phyloP scores from a whole-genome alignment of 345 rosid genomes.

The Eucalyptus tenuipes region DNA sequence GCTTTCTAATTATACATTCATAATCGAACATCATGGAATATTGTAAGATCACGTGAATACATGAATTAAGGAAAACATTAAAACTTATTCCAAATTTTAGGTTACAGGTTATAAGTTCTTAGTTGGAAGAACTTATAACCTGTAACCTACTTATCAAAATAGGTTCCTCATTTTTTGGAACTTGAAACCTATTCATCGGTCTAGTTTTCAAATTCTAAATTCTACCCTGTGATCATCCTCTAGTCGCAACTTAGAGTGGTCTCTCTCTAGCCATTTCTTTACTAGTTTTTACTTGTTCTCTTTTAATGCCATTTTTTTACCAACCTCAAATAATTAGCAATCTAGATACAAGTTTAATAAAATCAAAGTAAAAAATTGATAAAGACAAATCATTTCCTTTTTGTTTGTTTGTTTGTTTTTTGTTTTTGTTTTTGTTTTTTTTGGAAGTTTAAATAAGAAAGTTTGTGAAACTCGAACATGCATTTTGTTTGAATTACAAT shows the following conservation, averaged over 20 bases:
- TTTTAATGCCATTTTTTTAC: neutral
- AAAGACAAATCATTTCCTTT: neutral
- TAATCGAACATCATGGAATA: rapidly evolving
- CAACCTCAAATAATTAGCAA: neutral
- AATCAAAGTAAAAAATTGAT: neutral
- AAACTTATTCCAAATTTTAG: too few species aligned
- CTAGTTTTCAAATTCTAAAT: too few species aligned
- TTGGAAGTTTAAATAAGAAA: neutral
- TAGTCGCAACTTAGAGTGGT: neutral
- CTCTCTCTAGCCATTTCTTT: neutral
- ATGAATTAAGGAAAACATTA: too few species aligned
- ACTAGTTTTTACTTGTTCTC: neutral
- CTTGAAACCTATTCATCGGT: too few species aligned
- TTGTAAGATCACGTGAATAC: too few species aligned
- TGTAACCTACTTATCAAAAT: too few species aligned
- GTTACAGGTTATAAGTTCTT: too few species aligned
- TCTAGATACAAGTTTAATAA: neutral
- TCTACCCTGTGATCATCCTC: too few species aligned
- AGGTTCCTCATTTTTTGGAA: too few species aligned
- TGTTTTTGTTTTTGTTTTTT: rapidly evolving
- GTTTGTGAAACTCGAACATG: neutral
- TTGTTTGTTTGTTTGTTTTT: too few species aligned
- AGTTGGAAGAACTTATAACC: too few species aligned
- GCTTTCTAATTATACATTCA: too few species aligned
- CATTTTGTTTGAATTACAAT: neutral